phyloP scores from a whole-genome alignment of 1,139 yeast species.

The Suhomyces terraborum region DNA sequence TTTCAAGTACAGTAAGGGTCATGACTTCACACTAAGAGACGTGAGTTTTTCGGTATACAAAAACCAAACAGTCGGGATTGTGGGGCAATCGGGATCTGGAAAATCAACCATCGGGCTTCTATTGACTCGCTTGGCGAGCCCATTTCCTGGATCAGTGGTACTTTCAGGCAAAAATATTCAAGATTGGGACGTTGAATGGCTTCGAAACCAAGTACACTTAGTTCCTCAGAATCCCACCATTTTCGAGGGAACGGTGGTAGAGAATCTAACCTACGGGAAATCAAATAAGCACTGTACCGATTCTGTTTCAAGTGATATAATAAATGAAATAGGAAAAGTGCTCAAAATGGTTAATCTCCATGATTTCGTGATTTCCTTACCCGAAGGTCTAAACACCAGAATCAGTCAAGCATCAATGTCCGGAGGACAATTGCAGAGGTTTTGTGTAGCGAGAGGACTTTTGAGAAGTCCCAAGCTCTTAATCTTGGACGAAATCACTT shows the following conservation, averaged over 20 bases:
- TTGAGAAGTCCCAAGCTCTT: slow-evolving; percentile 62
- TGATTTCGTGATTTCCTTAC: slow-evolving; percentile 53
- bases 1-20: slow-evolving; percentile 49
- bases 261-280: slow-evolving; percentile 64
- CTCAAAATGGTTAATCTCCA: slow-evolving; percentile 51
- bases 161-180: slow-evolving; percentile 47
- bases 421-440: slow-evolving; percentile 80
- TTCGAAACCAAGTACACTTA: slow-evolving; percentile 56
- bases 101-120: slow-evolving; percentile 68
- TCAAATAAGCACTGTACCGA: too few species aligned
- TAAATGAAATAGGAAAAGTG: slow-evolving; percentile 33
- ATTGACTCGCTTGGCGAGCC: slow-evolving; percentile 52
- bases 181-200: slow-evolving; percentile 45
- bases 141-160: slow-evolving; percentile 34
- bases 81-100: slow-evolving; percentile 81
- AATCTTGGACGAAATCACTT: slow-evolving; percentile 78
- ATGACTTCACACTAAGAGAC: slow-evolving; percentile 33
- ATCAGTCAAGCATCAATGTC: slow-evolving; percentile 63
- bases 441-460: slow-evolving; percentile 75
- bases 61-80: slow-evolving; percentile 59
- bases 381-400: slow-evolving; percentile 57
- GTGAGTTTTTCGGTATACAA: slow-evolving; percentile 43
- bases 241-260: slow-evolving; percentile 66
- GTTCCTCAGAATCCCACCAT: slow-evolving; percentile 71
- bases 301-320: too few species aligned